Percentiles rank a stretch among this genome's conserved stretches.
Conservation (phyloP, 352 stramenopile genomes). For the Phytophthora palmivora region DNA sequence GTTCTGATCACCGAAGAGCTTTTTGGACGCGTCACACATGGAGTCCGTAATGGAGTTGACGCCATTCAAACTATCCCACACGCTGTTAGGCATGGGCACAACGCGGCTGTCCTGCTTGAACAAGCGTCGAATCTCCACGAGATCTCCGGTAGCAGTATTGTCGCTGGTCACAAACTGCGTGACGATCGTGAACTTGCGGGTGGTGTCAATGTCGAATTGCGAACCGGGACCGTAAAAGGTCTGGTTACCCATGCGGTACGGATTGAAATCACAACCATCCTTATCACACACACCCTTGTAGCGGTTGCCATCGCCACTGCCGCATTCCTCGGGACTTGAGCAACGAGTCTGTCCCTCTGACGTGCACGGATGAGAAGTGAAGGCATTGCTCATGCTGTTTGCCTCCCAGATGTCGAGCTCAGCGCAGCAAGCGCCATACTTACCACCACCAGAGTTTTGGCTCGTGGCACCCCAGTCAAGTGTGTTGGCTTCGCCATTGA, state of each 20-base stretch:
- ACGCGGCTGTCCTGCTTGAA: slow-evolving; percentile 70
- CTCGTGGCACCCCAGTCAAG: slow-evolving; percentile 53
- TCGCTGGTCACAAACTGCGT: slow-evolving; percentile 78
- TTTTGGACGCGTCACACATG: slow-evolving; percentile 59
- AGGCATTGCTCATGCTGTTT: slow-evolving; percentile 65
- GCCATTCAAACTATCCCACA: slow-evolving; percentile 32
- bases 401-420: slow-evolving; percentile 79
- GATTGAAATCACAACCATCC: slow-evolving; percentile 79
- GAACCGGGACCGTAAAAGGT: slow-evolving; percentile 68
- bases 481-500: slow-evolving; percentile 79
- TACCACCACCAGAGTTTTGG: slow-evolving; percentile 54
- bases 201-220: slow-evolving; percentile 65
- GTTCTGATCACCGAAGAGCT: slow-evolving; percentile 53
- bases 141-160: slow-evolving; percentile 53
- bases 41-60: slow-evolving; percentile 55
- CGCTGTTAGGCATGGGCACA: slow-evolving; percentile 43
- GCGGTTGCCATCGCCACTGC: slow-evolving; percentile 48
- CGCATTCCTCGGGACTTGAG: slow-evolving; percentile 50
- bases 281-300: slow-evolving; percentile 83
- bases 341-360: slow-evolving; percentile 47
- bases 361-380: slow-evolving; percentile 70
- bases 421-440: slow-evolving; percentile 70
- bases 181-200: slow-evolving; percentile 69
- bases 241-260: slow-evolving; percentile 72
- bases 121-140: slow-evolving; percentile 74